phyloP scores from a whole-genome alignment of 495 filamentous ascomycete genomes.

The Poronia punctata region DNA sequence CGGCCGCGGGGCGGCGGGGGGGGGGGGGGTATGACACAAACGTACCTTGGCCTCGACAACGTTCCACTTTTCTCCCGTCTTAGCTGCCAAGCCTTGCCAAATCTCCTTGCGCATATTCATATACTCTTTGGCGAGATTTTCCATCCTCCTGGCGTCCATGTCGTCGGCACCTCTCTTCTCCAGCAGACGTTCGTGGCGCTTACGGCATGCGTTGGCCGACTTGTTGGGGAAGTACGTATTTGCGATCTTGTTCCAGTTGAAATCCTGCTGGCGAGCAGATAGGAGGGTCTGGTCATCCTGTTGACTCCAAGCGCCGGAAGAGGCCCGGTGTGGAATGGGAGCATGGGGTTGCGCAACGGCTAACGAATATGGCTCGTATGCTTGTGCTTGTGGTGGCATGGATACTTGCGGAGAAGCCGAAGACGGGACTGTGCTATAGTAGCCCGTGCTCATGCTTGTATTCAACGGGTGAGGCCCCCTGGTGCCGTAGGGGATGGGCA shows the following conservation, averaged over 20 bases:
- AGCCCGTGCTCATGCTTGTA: conserved; percentile 13
- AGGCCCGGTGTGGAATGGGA: conserved; percentile 41
- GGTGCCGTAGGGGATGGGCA: conserved; percentile 23
- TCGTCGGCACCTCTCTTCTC: conserved; percentile 57
- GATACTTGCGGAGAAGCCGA: conserved; percentile 18
- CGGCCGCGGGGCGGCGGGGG: background rate
- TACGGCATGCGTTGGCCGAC: conserved; percentile 71
- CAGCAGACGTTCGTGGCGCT: conserved; percentile 68
- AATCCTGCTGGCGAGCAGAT: conserved; percentile 52
- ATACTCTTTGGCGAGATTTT: conserved; percentile 60
- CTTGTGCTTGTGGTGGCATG: conserved; percentile 23
- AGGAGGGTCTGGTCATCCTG: conserved; percentile 59
- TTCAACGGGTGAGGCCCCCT: conserved; percentile 17
- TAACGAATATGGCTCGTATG: conserved; percentile 34
- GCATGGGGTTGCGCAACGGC: conserved; percentile 23
- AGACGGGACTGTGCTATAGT: conserved; percentile 20
- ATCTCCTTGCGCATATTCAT: conserved; percentile 62
- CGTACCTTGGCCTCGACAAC: conserved; percentile 64
- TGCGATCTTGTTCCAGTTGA: conserved; percentile 69
- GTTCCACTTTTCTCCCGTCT: conserved; percentile 62
- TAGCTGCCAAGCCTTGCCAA: conserved; percentile 56
- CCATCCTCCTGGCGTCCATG: conserved; percentile 61
- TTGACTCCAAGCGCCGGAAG: conserved; percentile 54
- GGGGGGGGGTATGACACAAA: conserved; percentile 6
- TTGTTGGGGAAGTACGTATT: conserved; percentile 61